Conservation (phyloP, 2,329 filamentous ascomycete genomes). For the Chalaropsis ovoidea region DNA sequence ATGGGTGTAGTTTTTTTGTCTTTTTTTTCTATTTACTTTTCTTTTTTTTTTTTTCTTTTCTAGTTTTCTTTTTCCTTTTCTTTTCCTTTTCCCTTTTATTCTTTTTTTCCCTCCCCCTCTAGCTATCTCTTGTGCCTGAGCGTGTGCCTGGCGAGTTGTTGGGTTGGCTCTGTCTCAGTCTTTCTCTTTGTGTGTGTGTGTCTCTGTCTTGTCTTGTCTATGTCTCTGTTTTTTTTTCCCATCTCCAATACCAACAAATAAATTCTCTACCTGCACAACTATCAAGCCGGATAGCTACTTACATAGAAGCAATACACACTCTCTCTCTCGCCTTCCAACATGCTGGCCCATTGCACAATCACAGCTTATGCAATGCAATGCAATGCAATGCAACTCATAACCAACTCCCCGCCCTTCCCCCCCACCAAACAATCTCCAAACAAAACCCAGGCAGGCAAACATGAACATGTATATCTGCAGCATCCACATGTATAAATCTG, state of each 20-base stretch:
- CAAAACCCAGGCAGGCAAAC: background rate
- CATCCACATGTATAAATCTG: background rate
- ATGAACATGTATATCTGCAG: no score
- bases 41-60: background rate
- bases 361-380: slow-evolving; percentile 7
- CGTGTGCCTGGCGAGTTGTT: background rate
- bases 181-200: background rate
- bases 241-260: no score
- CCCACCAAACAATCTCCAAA: background rate
- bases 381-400: background rate
- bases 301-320: no score
- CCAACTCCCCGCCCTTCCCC: no score
- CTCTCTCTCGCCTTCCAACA: background rate
- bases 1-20: background rate
- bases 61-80: no score
- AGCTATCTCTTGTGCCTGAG: background rate
- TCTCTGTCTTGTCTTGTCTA: background rate
- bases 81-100: no score
- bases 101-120: no score
- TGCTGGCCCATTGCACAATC: background rate
- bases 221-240: no score
- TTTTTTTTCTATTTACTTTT: no score
- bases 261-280: no score
- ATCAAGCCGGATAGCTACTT: no score
- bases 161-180: background rate